Conservation (phyloP, 108 stramenopile genomes). For the Fragilariopsis cylindrus region DNA sequence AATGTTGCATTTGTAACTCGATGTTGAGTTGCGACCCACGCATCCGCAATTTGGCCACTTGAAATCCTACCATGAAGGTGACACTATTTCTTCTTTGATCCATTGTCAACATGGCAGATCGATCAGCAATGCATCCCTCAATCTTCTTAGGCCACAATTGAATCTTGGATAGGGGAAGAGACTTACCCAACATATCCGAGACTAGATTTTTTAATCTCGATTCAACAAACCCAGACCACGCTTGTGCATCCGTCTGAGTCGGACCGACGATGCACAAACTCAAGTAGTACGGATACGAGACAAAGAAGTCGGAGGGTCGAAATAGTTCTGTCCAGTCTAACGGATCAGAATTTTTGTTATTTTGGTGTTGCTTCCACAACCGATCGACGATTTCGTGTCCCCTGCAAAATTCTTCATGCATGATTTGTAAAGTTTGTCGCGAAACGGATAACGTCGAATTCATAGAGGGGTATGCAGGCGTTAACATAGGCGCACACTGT, state of each 20-base stretch:
- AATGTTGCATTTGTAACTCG: slow-evolving; percentile 80
- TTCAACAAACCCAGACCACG: slow-evolving; percentile 93
- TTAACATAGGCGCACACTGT: slow-evolving; percentile 96
- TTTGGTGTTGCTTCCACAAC: slow-evolving; percentile 73
- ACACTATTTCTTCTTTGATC: slow-evolving; percentile 77
- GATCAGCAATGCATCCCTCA: slow-evolving; percentile 78
- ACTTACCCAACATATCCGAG: slow-evolving; percentile 73
- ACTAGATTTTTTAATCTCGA: slow-evolving; percentile 90
- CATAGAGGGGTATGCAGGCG: slow-evolving; percentile 99
- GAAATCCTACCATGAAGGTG: slow-evolving; percentile 86
- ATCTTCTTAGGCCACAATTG: slow-evolving; percentile 92
- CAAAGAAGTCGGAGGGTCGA: slow-evolving; percentile 95
- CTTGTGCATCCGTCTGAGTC: slow-evolving; percentile 83
- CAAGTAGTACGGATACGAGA: slow-evolving; percentile 92
- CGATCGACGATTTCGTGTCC: slow-evolving; percentile 72
- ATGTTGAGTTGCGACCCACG: slow-evolving; percentile 81
- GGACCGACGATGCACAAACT: slow-evolving; percentile 91
- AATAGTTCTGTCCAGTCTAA: slow-evolving; percentile 85
- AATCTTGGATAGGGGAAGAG: slow-evolving; percentile 78
- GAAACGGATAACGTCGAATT: slow-evolving; percentile 92
- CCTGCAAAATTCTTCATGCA: slow-evolving; percentile 85
- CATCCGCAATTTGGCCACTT: slow-evolving; percentile 80
- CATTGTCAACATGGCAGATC: slow-evolving; percentile 67
- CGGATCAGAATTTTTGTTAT: slow-evolving; percentile 29
- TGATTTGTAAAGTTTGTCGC: slow-evolving; percentile 81